These are phyloP conservation scores for Fusarium papillatum DNA, from an alignment of 2,329 filamentous ascomycete species.

Conservation along the genomic window DNA sequence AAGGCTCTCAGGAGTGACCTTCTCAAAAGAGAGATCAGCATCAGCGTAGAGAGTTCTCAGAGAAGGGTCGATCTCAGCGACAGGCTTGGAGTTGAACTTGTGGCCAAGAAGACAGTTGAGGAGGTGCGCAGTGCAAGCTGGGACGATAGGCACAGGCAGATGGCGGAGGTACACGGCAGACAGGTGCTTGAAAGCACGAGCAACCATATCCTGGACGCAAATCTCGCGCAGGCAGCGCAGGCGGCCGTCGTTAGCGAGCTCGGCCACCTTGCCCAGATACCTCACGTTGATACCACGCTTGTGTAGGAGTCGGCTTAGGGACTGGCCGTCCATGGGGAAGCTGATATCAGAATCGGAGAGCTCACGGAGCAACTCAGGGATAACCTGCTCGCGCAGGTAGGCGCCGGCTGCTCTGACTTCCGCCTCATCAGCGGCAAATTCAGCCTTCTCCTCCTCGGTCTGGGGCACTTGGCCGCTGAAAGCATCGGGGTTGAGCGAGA, in stretches of 20 bases:
- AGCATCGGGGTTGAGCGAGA: conserved; percentile 93
- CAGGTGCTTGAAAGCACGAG: conserved; percentile 96
- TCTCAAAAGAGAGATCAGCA: conserved; percentile 84
- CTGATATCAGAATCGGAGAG: conserved; percentile 93
- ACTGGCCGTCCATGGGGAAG: conserved; percentile 98
- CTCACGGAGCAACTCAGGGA: conserved; percentile 89
- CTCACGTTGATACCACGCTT: conserved; percentile 98
- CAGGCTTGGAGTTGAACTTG: conserved; percentile 81
- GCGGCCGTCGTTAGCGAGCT: conserved; percentile 77
- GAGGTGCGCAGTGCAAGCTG: conserved; percentile 85
- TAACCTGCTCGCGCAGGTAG: conserved; percentile 81
- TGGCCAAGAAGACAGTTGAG: conserved; percentile 93
- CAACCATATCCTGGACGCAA: conserved; percentile 91
- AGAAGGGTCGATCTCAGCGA: conserved; percentile 81
- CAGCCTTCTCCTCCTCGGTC: conserved; percentile 89
- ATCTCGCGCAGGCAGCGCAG: conserved; percentile 84
- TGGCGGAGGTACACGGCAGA: conserved; percentile 84
- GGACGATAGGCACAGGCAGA: conserved; percentile 84
- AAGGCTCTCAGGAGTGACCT: conserved; percentile 81
- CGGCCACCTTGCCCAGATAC: conserved; percentile 90
- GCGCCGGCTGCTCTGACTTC: conserved; percentile 89
- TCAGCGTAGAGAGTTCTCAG: conserved; percentile 85
- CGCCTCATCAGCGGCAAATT: conserved; percentile 86
- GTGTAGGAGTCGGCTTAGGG: conserved; percentile 88
- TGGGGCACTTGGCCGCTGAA: conserved; percentile 94